phyloP scores from a whole-genome alignment of 139 green algal genomes.

The Mesotaenium endlicherianum region DNA sequence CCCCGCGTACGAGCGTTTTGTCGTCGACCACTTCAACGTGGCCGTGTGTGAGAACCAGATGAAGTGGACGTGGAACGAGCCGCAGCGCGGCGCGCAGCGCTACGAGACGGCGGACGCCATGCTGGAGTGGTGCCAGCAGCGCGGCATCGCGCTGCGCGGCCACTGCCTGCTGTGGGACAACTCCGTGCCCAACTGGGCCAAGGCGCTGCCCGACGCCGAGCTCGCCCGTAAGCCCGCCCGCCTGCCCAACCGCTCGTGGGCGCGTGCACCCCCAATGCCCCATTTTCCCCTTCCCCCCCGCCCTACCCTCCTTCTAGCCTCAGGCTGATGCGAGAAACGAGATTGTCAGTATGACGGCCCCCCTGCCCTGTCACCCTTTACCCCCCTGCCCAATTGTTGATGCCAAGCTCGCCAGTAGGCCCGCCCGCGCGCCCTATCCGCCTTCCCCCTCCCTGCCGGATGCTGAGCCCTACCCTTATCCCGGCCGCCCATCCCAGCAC shows the following conservation, averaged over 20 bases:
- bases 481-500: too few relatives aligned
- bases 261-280: not conserved
- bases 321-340: not conserved
- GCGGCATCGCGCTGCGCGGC: constrained; percentile 18
- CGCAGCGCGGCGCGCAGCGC: not conserved
- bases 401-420: too few relatives aligned
- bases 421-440: too few relatives aligned
- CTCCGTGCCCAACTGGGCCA: constrained; percentile 21
- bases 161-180: constrained; percentile 52
- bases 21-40: constrained; percentile 31
- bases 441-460: too few relatives aligned
- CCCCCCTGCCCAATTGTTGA: too few relatives aligned
- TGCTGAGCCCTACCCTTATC: too few relatives aligned
- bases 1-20: constrained; percentile 15
- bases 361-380: too few relatives aligned
- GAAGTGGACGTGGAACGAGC: constrained; percentile 41
- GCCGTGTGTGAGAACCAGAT: constrained; percentile 46
- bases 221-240: not conserved
- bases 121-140: constrained; percentile 10
- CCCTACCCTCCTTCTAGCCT: not conserved
- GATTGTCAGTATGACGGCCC: too few relatives aligned
- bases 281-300: too few relatives aligned
- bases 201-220: not conserved
- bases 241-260: too few relatives aligned
- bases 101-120: constrained; percentile 27